Evolutionary conservation across 2,329 filamentous ascomycete genomes (phyloP), one percentile per base, ranked within the genome.

Genomic region (Exophiala phaeomuriformis): DNA sequence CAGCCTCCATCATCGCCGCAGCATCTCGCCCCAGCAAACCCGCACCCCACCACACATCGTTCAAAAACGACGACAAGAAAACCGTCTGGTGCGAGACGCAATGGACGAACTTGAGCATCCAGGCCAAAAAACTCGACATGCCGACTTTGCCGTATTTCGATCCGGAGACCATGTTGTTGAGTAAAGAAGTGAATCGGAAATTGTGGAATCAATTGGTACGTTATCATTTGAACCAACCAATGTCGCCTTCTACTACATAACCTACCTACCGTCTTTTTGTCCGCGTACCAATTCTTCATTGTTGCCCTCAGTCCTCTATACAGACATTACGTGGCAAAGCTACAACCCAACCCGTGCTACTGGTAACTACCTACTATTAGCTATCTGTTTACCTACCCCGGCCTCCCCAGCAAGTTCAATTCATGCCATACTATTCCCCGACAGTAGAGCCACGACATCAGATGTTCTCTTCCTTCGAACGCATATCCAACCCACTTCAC

Each of bases 21-120:
- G 51, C 57, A 4, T 59, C 57, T 5, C 54, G 57, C 10, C 57
- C 41, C n/a, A 46, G 28, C 30, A 53, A 49, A 27, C 36, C 30
- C 4, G 30, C 49, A 1, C 30, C 32, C 4, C 46, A 46, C 9
- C 19, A 42, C 1, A 47, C 36, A 5, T 39, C 46, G 9, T 39
- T 49, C 49, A 42, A 37, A 7, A 43, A 57, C 46, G 58, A 63
- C 51, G 28, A 48, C 28, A 51, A 47, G n/a, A 56, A 57, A 28
- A 43, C 47, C 12, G 30, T 60, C 12, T 63, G 62, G 61, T 59
- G 59, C 43, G 57, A 62, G 42, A 61, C 59, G 36, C 56, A 58
- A 48, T 64, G 61, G 61, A 56, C 58, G 40, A 61, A 58, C n/a
- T 49, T 63, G 12, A 61, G 57, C 47, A 47, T 55, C 32, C 61